phyloP scores from a whole-genome alignment of 1,139 yeast genomes.

The Blastobotrys arbuscula region DNA sequence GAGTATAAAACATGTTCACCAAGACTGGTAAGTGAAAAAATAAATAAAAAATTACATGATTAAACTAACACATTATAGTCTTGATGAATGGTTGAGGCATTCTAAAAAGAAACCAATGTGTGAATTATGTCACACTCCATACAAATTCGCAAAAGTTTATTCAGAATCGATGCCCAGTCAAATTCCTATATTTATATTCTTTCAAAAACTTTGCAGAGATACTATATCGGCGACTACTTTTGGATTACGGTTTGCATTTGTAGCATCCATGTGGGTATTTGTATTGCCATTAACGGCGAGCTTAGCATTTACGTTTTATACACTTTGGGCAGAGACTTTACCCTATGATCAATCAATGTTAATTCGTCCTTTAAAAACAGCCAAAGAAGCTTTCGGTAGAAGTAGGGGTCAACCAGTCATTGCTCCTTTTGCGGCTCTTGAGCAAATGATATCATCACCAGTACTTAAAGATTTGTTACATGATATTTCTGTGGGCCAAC shows the following conservation, averaged over 20 bases:
- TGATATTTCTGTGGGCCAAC: conserved; percentile 31
- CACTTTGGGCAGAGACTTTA: conserved; percentile 22
- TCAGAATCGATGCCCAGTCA: conserved; percentile 62
- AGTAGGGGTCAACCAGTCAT: conserved; percentile 1
- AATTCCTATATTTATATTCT: conserved; percentile 49
- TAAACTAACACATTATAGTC: conserved; percentile 25
- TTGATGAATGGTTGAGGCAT: conserved; percentile 79
- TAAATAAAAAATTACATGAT: too few species aligned
- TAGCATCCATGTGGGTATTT: conserved; percentile 23
- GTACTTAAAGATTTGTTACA: conserved; percentile 10
- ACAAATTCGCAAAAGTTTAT: conserved; percentile 65
- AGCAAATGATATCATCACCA: conserved; percentile 1
- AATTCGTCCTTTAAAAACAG: conserved; percentile 3
- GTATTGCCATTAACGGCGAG: conserved; percentile 22
- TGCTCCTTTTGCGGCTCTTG: conserved; percentile 5
- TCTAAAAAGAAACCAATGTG: conserved; percentile 61
- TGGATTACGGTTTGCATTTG: conserved; percentile 18
- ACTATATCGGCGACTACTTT: conserved; percentile 13
- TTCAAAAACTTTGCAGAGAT: conserved; percentile 28
- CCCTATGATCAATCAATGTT: conserved; percentile 17
- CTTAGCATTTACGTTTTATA: conserved; percentile 18
- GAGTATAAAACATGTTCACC: conserved; percentile 87
- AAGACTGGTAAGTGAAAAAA: conserved; percentile 52
- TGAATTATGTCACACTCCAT: conserved; percentile 83
- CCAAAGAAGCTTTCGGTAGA: conserved; percentile 1